phyloP scores from a whole-genome alignment of 768 basidiomycete species.

The Tylopilus plumbeoviolaceoides region DNA sequence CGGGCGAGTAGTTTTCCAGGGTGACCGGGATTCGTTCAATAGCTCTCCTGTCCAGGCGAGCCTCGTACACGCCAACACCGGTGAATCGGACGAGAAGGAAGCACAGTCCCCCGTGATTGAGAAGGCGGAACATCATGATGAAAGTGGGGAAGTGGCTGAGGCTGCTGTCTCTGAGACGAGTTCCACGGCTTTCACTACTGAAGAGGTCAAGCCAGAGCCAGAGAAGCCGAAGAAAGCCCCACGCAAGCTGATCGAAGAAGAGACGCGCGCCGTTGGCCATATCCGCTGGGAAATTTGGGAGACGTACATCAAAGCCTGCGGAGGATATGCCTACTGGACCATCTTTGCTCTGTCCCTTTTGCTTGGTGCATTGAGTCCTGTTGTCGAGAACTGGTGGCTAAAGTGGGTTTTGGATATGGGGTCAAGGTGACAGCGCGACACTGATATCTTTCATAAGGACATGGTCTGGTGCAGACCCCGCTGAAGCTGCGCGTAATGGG shows the following conservation, averaged over 20 bases:
- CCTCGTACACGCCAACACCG: constrained; percentile 55
- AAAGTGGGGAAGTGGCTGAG: constrained; percentile 16
- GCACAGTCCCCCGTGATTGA: constrained; percentile 15
- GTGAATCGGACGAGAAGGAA: constrained; percentile 43
- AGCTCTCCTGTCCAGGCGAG: constrained; percentile 61
- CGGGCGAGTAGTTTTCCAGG: constrained; percentile 69
- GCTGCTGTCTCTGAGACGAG: constrained; percentile 37
- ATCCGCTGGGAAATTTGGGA: constrained; percentile 66
- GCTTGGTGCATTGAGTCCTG: constrained; percentile 59
- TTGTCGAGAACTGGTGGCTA: constrained; percentile 71
- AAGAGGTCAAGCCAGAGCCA: constrained; percentile 34
- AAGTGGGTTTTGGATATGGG: constrained; percentile 33
- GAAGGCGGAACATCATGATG: not conserved
- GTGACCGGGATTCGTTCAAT: constrained; percentile 60
- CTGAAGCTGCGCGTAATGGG: constrained; percentile 36
- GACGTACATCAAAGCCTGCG: constrained; percentile 50
- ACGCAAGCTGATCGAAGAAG: constrained; percentile 82
- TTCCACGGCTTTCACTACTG: constrained; percentile 39
- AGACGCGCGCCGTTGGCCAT: constrained; percentile 70
- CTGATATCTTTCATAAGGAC: constrained; percentile 33
- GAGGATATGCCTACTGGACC: constrained; percentile 52
- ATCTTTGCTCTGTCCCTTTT: constrained; percentile 50
- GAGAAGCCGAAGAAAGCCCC: constrained; percentile 54
- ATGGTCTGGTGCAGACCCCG: constrained; percentile 54
- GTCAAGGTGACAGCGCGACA: constrained; percentile 4